A percentile compares a stretch with the other conserved stretches of the same genome.
phyloP scores from a whole-genome alignment of 495 filamentous ascomycete genomes.

The Penicillium paxilli region DNA sequence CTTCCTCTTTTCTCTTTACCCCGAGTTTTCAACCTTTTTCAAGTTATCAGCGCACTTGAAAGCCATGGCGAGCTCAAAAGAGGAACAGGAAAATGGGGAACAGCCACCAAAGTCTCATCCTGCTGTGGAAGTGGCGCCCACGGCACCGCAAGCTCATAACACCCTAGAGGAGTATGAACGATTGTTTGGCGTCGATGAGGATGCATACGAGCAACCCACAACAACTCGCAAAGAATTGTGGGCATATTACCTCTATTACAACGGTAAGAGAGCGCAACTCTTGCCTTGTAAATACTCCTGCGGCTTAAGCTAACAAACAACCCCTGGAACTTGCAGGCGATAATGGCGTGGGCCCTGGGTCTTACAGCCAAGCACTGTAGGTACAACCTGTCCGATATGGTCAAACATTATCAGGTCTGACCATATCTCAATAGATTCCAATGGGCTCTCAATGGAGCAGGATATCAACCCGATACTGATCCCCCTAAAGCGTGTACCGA shows the following conservation, averaged over 20 bases:
- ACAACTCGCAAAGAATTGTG: slow-evolving; percentile 49
- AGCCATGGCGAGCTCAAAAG: slow-evolving; percentile 3
- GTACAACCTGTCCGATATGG: background rate
- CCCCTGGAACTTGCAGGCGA: slow-evolving; percentile 27
- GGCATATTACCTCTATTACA: slow-evolving; percentile 52
- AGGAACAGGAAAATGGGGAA: background rate
- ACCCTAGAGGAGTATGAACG: slow-evolving; percentile 36
- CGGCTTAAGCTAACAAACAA: background rate
- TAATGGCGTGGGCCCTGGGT: slow-evolving; percentile 49
- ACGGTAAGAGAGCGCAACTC: slow-evolving; percentile 23
- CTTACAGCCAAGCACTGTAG: slow-evolving; percentile 47
- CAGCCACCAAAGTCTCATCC: slow-evolving; percentile 3
- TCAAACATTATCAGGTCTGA: background rate
- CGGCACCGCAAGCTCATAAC: slow-evolving; percentile 8
- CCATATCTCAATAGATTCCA: slow-evolving; percentile 39
- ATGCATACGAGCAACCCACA: slow-evolving; percentile 42
- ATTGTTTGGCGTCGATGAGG: slow-evolving; percentile 41
- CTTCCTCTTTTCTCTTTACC: slow-evolving; percentile 2
- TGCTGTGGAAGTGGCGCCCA: slow-evolving; percentile 4
- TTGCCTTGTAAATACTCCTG: background rate
- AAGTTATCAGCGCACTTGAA: background rate
- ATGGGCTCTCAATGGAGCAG: slow-evolving; percentile 45
- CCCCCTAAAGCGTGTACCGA: slow-evolving; percentile 40
- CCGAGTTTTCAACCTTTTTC: background rate
- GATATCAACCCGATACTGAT: slow-evolving; percentile 42